Conservation (phyloP, 768 basidiomycete genomes). For the Podaxis sp. region DNA sequence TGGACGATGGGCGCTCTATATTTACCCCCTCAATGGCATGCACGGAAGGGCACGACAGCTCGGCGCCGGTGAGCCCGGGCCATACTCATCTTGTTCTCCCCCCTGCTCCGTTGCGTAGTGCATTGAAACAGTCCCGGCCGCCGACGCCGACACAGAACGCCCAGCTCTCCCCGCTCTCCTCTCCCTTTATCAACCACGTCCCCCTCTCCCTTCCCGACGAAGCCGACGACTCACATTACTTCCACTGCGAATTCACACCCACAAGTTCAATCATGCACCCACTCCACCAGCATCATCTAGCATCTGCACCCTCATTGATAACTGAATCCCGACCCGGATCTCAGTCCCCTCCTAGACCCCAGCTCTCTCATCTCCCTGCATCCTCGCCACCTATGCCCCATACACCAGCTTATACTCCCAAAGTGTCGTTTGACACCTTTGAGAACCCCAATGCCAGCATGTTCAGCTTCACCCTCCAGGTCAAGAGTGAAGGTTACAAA, state of each 20-base stretch:
- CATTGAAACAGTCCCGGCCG: slow-evolving; percentile 13
- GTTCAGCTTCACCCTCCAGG: slow-evolving; percentile 85
- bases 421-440: slow-evolving; percentile 86
- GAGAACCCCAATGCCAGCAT: slow-evolving; percentile 77
- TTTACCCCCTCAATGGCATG: neutral
- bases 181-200: slow-evolving; percentile 10
- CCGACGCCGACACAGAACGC: slow-evolving; percentile 10
- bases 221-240: slow-evolving; percentile 6
- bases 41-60: neutral
- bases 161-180: slow-evolving; percentile 10
- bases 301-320: neutral
- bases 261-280: slow-evolving; percentile 8
- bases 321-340: neutral
- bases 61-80: slow-evolving; percentile 11
- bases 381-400: slow-evolving; percentile 14
- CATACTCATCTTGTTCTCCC: slow-evolving; percentile 15
- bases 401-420: slow-evolving; percentile 46
- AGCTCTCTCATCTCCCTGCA: slow-evolving; percentile 4
- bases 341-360: slow-evolving; percentile 16
- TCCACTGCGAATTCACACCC: slow-evolving; percentile 10
- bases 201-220: slow-evolving; percentile 7
- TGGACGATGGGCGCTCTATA: slow-evolving; percentile 6
- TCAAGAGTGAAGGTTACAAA: slow-evolving; percentile 78
- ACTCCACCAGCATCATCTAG: neutral
- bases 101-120: slow-evolving; percentile 15